Base-by-base conservation (phyloP, 768 basidiomycete species). In the Suillus clintonianus region DNA sequence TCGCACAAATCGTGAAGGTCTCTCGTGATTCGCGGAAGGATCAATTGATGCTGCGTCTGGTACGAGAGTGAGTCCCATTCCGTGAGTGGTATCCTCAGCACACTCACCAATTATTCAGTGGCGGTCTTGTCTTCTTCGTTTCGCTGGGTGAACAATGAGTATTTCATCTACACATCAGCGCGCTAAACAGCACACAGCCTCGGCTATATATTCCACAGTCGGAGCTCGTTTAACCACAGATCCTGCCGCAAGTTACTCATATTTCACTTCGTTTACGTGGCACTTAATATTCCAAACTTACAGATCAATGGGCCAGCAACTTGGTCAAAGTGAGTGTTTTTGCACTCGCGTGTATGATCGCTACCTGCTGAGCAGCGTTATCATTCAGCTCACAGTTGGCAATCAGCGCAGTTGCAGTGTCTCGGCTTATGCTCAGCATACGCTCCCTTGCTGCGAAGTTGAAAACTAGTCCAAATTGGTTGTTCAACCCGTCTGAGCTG, bases 401-500 rank as follows among this genome's bases (percentile, higher is more conserved):
- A 2, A 64, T 64, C 24, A 64, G 41, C 8, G 53, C 64, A 9
- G 54, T 65, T 34, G 42, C 64, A 7, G 61, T 63, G 4, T 62
- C 67, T 47, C 67, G 66, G 22, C 56, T 67, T 22, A 66, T 66
- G 67, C 61, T 67, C 30, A 54, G 62, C 51, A 57, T 60, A 43
- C 55, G 54, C 13, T 68, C 67, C 19, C 62, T 68, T 30, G 67
- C 67, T 19, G 65, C 39, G 50, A 59, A 66, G 17, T 58, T 67
- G 8, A 39, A 30, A 17, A 53, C 43, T n/a, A 45, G 56, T 50
- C 60, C 53, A 22, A 13, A 39, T 32, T 67, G 65, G 65, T 24
- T 67, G 8, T 59, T 68, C 42, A 67, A 66, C 54, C 55, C 67
- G 17, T 43, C 65, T 24, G 65, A 68, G 62, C 66, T 68, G 8